Evolutionary conservation across 139 green algal species (phyloP), one percentile per base, ranked within the genome.

Genomic region (Edaphochlamys debaryana): DNA sequence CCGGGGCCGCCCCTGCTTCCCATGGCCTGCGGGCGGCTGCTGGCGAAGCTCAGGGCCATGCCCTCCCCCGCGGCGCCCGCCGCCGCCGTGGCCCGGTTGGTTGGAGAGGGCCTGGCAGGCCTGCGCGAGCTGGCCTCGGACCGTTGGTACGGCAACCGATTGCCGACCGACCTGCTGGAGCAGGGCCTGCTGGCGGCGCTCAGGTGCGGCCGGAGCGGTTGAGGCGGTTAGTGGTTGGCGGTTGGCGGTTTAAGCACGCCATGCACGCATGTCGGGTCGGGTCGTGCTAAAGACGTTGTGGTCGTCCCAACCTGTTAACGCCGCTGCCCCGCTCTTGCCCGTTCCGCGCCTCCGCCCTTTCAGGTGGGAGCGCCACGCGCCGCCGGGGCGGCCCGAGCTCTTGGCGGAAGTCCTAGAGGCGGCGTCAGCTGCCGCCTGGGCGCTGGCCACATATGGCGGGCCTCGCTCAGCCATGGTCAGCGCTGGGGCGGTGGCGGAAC

Each of bases 121-220:
- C 69, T 79, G 79, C 37, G 40, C 34, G 79, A 79, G 79, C 79
- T 79, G 54, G 68, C 79, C 8, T n/a, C 76, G 63, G 76, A 82
- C 76, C 63, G 76, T 29, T 73, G 62, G 76, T 38, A 82, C 41
- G 76, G 63, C 41, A 54, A 36, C 41, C 76, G 42, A 11, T 34
- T 82, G 45, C 76, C 76, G 1, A 27, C 62, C n/a, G 32, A 73
- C 52, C n/a, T 82, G 63, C 34, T 82, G 76, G 63, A 74, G 62
- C 34, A 82, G 76, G 76, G 76, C 25, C 63, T 82, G 32, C 32
- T 82, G 20, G 42, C 63, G 42, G 76, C 76, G 17, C 52, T 82
- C 38, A 34, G 56, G 41, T 85, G 29, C n/a, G 64, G 19, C 38
- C 4, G n/a, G 62, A n/a, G 40, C 2, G 73, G 38, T 62, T 17